Evolutionary conservation across 2,329 filamentous ascomycete genomes (phyloP).

Genomic region (Raffaelea albimanens): DNA sequence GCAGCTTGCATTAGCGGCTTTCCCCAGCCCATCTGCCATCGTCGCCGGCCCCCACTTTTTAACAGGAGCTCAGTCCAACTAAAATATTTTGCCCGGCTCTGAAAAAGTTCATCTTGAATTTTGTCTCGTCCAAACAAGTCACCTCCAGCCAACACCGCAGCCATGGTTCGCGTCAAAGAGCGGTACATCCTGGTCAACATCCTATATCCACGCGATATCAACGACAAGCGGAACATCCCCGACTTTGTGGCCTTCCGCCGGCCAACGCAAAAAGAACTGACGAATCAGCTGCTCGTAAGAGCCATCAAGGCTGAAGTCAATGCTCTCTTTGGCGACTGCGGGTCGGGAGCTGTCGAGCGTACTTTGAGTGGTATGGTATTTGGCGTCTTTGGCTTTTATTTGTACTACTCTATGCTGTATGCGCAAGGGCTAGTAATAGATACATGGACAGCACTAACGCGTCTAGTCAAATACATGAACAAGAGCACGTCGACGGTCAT

Average conservation of each 20-base stretch:
- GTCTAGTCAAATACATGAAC: conserved; percentile 81
- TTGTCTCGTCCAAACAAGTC: not conserved
- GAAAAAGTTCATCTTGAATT: not conserved
- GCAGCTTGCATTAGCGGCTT: no score
- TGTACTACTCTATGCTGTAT: not conserved
- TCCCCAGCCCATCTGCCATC: no score
- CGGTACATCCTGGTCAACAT: conserved; percentile 94
- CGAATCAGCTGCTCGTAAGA: conserved; percentile 53
- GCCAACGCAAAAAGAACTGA: conserved; percentile 66
- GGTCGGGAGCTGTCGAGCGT: conserved; percentile 62
- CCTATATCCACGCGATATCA: conserved; percentile 60
- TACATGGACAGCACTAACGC: no score
- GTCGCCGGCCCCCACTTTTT: not conserved
- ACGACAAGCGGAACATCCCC: conserved; percentile 27
- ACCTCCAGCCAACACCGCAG: not conserved
- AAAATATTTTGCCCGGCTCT: not conserved
- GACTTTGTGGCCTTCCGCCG: conserved; percentile 66
- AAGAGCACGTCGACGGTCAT: conserved; percentile 92
- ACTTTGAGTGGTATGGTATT: conserved; percentile 53
- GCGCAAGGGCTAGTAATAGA: no score
- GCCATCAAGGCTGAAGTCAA: conserved; percentile 62
- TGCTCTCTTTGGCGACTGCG: conserved; percentile 80
- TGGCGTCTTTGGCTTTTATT: not conserved
- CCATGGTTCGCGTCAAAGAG: conserved; percentile 93
- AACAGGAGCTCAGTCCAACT: not conserved